Evolutionary conservation across 2,329 filamentous ascomycete species (phyloP), one percentile per base, ranked within the genome.

Genomic region (Apiospora aurea): DNA sequence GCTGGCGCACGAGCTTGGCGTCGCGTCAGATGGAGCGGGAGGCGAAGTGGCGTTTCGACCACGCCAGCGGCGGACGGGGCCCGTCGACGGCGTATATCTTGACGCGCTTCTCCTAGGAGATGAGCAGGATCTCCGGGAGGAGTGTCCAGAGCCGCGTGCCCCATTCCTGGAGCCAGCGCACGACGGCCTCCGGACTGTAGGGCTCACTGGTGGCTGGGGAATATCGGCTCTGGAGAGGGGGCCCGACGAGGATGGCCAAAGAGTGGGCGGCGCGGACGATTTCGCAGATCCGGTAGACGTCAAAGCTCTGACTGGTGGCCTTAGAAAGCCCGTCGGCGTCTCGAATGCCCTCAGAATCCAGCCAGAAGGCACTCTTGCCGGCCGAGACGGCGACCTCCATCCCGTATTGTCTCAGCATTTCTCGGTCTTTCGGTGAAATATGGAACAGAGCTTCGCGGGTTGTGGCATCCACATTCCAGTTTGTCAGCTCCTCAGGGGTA

Each of bases 241-340:
- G 77, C 2, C 82, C 82, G 4, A 86, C 81, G 1, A 82, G 82
- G 29, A 87, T 83, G 16, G 82, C 81, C 29, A 86, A 75, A 1
- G 81, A 82, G 18, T 82, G 78, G 1, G 84, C 82, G 8, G 81
- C 82, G 14, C 85, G 81, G 10, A 85, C 81, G 6, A 86, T 81
- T 71, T 86, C 85, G 71, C 83, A 82, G 67, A 86, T 86, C 7
- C 82, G 79, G 71, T 84, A 85, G 1, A 86, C 82, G 69, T 74
- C 72, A n/a, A 51, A 38, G 53, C 53, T 73, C 38, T 73, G 49
- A 53, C 71, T 74, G 0, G 71, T 81, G 75, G 72, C 81, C 76
- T 71, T 78, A 46, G 66, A 81, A 51, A 73, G 80, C 71, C 67
- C 49, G 49, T 79, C 76, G 0, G 74, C 72, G 38, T 83, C 80